A percentile compares a stretch with the other conserved stretches of the same genome.
Conservation (phyloP, 495 filamentous ascomycete genomes). For the Gamarada debralockiae region DNA sequence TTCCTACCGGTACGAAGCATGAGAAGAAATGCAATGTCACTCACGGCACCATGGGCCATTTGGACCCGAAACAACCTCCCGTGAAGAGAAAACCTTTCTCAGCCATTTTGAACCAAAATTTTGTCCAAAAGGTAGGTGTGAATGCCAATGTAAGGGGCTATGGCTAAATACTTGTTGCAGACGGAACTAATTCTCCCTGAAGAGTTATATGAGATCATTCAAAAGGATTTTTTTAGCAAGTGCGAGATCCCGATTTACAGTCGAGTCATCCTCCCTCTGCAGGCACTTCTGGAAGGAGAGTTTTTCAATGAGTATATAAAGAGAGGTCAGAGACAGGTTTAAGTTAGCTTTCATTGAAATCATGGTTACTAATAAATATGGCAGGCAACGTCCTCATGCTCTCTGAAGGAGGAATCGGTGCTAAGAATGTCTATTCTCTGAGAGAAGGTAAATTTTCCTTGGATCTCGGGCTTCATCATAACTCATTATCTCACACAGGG, state of each 20-base stretch:
- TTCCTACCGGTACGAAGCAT: constrained; percentile 15
- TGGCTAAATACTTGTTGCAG: constrained; percentile 37
- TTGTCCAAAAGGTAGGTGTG: constrained; percentile 64
- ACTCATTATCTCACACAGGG: constrained; percentile 40
- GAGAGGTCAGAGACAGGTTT: constrained; percentile 57
- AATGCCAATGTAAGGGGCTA: too few species aligned
- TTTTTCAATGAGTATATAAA: constrained; percentile 91
- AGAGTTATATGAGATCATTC: constrained; percentile 55
- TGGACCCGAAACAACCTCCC: constrained; percentile 68
- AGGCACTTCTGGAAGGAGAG: constrained; percentile 63
- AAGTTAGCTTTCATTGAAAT: background rate
- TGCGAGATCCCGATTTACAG: constrained; percentile 49
- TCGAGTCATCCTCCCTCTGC: constrained; percentile 70
- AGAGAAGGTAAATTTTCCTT: constrained; percentile 50
- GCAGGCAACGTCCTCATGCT: constrained; percentile 87
- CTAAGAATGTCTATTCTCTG: constrained; percentile 76
- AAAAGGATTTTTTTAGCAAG: constrained; percentile 40
- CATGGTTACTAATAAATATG: background rate
- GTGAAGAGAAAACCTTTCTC: constrained; percentile 71
- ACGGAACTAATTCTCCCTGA: constrained; percentile 72
- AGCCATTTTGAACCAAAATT: constrained; percentile 61
- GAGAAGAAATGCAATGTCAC: constrained; percentile 72
- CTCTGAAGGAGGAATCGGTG: constrained; percentile 76
- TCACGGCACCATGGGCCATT: constrained; percentile 56
- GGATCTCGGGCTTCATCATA: constrained; percentile 12